Base-by-base conservation (phyloP, 1,139 yeast species). In the Geotrichum fermentans region DNA sequence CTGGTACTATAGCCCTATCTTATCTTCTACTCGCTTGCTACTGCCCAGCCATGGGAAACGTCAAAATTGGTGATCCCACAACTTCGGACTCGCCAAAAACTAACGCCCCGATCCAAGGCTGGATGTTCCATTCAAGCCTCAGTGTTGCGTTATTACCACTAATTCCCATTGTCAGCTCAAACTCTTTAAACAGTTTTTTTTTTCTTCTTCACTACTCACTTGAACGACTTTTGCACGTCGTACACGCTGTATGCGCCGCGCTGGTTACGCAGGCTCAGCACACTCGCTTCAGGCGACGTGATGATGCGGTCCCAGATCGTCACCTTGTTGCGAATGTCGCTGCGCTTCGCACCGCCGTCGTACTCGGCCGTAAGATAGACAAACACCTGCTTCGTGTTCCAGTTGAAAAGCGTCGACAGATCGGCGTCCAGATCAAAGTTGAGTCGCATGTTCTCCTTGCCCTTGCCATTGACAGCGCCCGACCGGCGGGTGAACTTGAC, bases 301-400 rank as follows among this genome's bases (percentile, higher is more conserved):
- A 92, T 78, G 56, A 92, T 90, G 60, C 77, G 77, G 68, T 92
- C 97, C 98, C 98, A 92, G 62, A 86, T 80, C 0, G 94, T 85
- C 34, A 90, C 86, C 54, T 80, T 80, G 69, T 83, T 87, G 20
- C 68, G 65, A 24, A 51, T 43, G 22, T 44, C 50, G 7, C 49
- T 21, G 17, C 49, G 44, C 32, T 58, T 55, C 43, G 68, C 58
- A 54, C 63, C 49, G 1, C 92, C 92, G 11, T 83, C 81, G 61
- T 90, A 89, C 61, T 88, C 94, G 1, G 95, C 96, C 1, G 95
- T 86, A 54, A 92, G 73, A 61, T 90, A 92, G 4, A 84, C 85
- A 64, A 92, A 90, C 18, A 92, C 80, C 66, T 92, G 98, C 63
- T 92, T 92, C 11, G 98, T 92, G 68, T 92, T 92, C 97, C 97